phyloP scores from a whole-genome alignment of 176 grass and related monocot species.

The Saccharum spontaneum region DNA sequence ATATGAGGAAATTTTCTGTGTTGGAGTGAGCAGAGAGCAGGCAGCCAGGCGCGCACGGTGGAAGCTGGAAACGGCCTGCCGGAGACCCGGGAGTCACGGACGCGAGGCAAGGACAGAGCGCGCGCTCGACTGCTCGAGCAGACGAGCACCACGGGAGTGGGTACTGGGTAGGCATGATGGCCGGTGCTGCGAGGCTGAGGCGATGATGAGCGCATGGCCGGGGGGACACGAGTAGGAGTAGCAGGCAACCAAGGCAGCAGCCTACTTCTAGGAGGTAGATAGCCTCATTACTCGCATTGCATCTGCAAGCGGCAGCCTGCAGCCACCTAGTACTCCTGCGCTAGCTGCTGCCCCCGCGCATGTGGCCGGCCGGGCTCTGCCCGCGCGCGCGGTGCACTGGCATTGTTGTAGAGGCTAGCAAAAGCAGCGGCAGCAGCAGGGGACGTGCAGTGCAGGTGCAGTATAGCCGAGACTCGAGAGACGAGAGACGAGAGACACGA shows the following conservation, averaged over 20 bases:
- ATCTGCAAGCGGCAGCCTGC: background rate
- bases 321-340: background rate
- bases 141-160: background rate
- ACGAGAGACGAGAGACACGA: background rate
- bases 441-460: background rate
- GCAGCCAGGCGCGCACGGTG: too few relatives aligned
- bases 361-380: conserved; percentile 44
- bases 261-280: background rate
- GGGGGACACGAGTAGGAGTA: background rate
- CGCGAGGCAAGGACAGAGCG: background rate
- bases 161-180: conserved; percentile 18
- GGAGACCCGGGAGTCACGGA: conserved; percentile 20
- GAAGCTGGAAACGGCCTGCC: too few relatives aligned
- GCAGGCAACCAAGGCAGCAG: background rate
- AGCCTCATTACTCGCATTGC: background rate
- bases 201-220: conserved; percentile 42
- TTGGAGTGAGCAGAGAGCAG: background rate
- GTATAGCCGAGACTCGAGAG: background rate
- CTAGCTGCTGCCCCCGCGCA: conserved; percentile 10
- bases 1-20: background rate
- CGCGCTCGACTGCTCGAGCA: background rate
- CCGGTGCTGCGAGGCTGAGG: background rate
- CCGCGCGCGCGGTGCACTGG: conserved; percentile 3
- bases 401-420: background rate
- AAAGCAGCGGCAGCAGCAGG: background rate